phyloP scores from a whole-genome alignment of 1,284 basidiomycete species.

The Schizophyllum commune region DNA sequence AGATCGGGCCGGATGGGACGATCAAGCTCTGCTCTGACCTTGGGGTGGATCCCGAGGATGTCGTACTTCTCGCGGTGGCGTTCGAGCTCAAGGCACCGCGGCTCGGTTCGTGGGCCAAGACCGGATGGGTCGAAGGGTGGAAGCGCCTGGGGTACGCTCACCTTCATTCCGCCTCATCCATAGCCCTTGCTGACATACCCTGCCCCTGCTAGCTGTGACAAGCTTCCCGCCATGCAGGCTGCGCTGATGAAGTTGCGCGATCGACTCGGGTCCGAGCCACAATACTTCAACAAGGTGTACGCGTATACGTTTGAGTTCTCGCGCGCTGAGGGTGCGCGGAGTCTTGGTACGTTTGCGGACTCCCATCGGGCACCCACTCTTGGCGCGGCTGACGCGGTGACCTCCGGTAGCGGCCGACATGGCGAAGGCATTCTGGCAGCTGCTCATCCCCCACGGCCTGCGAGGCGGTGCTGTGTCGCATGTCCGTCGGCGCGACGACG shows the following conservation, averaged over 20 bases:
- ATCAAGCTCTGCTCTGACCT: slow-evolving; percentile 66
- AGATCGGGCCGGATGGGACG: slow-evolving; percentile 70
- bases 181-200: background rate
- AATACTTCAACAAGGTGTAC: slow-evolving; percentile 85
- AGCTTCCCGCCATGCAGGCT: slow-evolving; percentile 58
- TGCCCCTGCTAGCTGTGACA: slow-evolving; percentile 51
- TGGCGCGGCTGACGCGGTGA: background rate
- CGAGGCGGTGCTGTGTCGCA: slow-evolving; percentile 60
- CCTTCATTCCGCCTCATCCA: slow-evolving; percentile 1
- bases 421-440: slow-evolving; percentile 79
- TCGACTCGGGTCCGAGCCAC: slow-evolving; percentile 59
- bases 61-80: slow-evolving; percentile 70
- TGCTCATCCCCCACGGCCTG: slow-evolving; percentile 79
- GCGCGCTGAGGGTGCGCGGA: slow-evolving; percentile 67
- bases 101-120: slow-evolving; percentile 71
- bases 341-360: slow-evolving; percentile 41
- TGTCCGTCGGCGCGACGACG: slow-evolving; percentile 23
- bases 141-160: slow-evolving; percentile 49
- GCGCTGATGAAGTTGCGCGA: slow-evolving; percentile 51
- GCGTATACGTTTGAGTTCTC: slow-evolving; percentile 85
- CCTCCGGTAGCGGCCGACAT: slow-evolving; percentile 50
- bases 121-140: slow-evolving; percentile 81
- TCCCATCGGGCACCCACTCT: background rate
- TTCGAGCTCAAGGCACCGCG: slow-evolving; percentile 68
- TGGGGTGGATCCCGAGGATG: slow-evolving; percentile 64